phyloP scores from a whole-genome alignment of 2,329 filamentous ascomycete genomes.

The Neoarthrinium moseri region DNA sequence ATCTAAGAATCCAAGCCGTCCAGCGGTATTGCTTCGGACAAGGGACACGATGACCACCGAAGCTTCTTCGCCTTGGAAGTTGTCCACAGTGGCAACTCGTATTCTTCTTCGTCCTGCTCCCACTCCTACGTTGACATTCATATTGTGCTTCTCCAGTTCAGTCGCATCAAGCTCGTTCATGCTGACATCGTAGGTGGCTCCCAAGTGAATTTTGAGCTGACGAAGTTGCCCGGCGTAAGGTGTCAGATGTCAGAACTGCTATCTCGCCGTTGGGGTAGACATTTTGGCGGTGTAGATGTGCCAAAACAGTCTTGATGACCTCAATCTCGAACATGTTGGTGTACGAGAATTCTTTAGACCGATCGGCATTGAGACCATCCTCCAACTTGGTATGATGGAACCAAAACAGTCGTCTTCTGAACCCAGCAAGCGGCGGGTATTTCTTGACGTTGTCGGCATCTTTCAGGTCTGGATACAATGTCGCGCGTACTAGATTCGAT shows the following conservation, averaged over 20 bases:
- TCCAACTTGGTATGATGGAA: constrained; percentile 29
- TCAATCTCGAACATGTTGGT: constrained; percentile 61
- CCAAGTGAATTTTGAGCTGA: constrained; percentile 58
- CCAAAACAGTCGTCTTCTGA: constrained; percentile 55
- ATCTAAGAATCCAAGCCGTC: constrained; percentile 64
- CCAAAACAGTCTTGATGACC: constrained; percentile 61
- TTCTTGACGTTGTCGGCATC: constrained; percentile 38
- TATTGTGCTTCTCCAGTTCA: constrained; percentile 29
- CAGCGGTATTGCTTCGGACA: constrained; percentile 63
- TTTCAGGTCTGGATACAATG: constrained; percentile 50
- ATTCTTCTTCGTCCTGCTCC: constrained; percentile 46
- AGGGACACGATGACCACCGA: constrained; percentile 69
- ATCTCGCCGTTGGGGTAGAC: constrained; percentile 60
- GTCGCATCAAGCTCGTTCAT: constrained; percentile 39
- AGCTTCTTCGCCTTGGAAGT: constrained; percentile 76
- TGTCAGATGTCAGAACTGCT: constrained; percentile 68
- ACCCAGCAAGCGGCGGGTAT: constrained; percentile 45
- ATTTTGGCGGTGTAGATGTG: constrained; percentile 65
- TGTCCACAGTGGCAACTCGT: constrained; percentile 66
- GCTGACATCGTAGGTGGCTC: constrained; percentile 51
- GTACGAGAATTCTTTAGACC: constrained; percentile 38
- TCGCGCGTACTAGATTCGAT: constrained; percentile 50
- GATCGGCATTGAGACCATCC: constrained; percentile 15
- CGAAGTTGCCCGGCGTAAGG: constrained; percentile 60
- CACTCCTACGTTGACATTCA: constrained; percentile 1